Conservation (phyloP, 2,329 filamentous ascomycete species). For the Epichloe sylvatica region DNA sequence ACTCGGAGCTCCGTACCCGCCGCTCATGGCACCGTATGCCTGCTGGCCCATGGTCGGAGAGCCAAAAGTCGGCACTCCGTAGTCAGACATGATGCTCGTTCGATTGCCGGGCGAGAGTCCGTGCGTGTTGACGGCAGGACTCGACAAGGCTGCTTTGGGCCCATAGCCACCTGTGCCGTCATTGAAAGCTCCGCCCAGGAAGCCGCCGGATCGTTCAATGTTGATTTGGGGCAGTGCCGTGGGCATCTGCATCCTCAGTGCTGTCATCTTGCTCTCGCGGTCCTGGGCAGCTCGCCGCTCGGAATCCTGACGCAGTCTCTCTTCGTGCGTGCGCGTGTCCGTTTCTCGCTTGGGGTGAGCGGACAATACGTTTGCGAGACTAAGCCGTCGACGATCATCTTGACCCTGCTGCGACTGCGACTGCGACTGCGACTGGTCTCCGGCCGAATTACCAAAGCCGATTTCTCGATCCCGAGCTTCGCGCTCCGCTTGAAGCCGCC, state of each 20-base stretch:
- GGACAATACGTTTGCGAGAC: constrained; percentile 45
- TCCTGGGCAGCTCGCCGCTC: constrained; percentile 27
- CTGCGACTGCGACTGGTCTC: constrained; percentile 9
- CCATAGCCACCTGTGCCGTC: constrained; percentile 32
- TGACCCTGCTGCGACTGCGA: constrained; percentile 11
- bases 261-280: constrained; percentile 34
- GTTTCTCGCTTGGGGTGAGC: constrained; percentile 27
- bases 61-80: constrained; percentile 12
- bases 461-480: constrained; percentile 49
- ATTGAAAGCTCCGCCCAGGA: constrained; percentile 39
- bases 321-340: constrained; percentile 28
- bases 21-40: constrained; percentile 13
- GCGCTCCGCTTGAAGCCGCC: constrained; percentile 54
- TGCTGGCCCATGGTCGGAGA: constrained; percentile 8
- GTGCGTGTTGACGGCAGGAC: constrained; percentile 15
- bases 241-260: constrained; percentile 36
- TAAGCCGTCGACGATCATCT: constrained; percentile 22
- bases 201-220: constrained; percentile 29
- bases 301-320: constrained; percentile 27
- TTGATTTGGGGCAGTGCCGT: constrained; percentile 20
- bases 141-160: constrained; percentile 14
- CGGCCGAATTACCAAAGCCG: constrained; percentile 20
- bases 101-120: constrained; percentile 13
- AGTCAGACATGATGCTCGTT: constrained; percentile 17
- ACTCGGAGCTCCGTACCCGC: constrained; percentile 10